Evolutionary conservation across 495 filamentous ascomycete genomes (phyloP).

Genomic region (Penicillium salamii): DNA sequence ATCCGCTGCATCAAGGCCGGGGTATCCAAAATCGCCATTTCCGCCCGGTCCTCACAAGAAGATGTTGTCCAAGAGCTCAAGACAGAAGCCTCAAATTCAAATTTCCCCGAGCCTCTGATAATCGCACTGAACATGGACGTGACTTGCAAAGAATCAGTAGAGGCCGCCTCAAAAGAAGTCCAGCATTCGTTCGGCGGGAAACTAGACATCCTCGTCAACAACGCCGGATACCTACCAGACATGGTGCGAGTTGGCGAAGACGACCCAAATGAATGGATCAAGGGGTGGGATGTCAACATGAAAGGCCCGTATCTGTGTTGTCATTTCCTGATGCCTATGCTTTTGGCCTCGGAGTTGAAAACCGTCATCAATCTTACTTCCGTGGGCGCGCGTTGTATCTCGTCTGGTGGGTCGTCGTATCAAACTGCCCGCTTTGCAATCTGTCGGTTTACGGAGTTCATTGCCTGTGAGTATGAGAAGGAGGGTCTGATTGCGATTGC

Average conservation of each 20-base stretch:
- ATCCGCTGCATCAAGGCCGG: conserved; percentile 45
- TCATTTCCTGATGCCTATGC: conserved; percentile 29
- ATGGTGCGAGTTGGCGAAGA: conserved; percentile 36
- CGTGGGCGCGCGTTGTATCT: conserved; percentile 35
- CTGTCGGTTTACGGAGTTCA: background rate
- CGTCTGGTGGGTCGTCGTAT: conserved; percentile 14
- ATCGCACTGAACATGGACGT: conserved; percentile 42
- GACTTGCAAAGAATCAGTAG: conserved; percentile 29
- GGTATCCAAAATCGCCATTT: conserved; percentile 39
- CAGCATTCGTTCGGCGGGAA: conserved; percentile 25
- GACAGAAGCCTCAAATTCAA: conserved; percentile 33
- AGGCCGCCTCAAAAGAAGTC: conserved; percentile 22
- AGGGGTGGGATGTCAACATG: conserved; percentile 42
- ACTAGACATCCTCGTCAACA: conserved; percentile 54
- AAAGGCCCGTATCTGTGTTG: conserved; percentile 25
- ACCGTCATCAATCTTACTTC: conserved; percentile 46
- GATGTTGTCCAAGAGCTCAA: conserved; percentile 31
- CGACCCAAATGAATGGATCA: conserved; percentile 47
- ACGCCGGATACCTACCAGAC: conserved; percentile 40
- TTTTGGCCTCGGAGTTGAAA: conserved; percentile 40
- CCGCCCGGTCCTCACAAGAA: conserved; percentile 38
- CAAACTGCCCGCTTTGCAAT: background rate
- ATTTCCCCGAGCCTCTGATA: conserved; percentile 36
- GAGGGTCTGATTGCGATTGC: conserved; percentile 44
- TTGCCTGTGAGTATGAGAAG: background rate